Percentiles rank a stretch among this genome's conserved stretches.
Conservation (phyloP, 2,329 filamentous ascomycete genomes). For the Verticillium dahliae region DNA sequence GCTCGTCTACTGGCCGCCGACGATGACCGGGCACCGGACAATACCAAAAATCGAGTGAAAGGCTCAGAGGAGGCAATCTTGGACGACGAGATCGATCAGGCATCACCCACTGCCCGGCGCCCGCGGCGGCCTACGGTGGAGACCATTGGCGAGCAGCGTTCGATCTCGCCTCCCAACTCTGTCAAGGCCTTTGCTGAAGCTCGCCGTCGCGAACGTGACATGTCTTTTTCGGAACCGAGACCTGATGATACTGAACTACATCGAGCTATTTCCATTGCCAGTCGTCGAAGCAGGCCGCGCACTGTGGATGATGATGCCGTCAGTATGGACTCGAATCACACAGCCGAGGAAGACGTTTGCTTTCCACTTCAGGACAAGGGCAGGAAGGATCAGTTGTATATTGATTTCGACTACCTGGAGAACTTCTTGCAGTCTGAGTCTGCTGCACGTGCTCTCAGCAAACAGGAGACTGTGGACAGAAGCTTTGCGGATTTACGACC, state of each 20-base stretch:
- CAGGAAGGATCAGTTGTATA: constrained; percentile 67
- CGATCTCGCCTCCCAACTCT: constrained; percentile 86
- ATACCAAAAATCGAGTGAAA: constrained; percentile 48
- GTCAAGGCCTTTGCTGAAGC: constrained; percentile 95
- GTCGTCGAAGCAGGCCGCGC: constrained; percentile 54
- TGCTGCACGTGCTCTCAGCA: constrained; percentile 41
- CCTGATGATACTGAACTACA: constrained; percentile 51
- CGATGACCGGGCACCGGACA: constrained; percentile 1
- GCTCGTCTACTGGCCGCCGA: constrained; percentile 37
- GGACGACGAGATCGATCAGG: constrained; percentile 60
- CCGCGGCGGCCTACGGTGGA: constrained; percentile 51
- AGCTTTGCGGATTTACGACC: constrained; percentile 58
- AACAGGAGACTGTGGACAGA: constrained; percentile 38
- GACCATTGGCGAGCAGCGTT: constrained; percentile 54
- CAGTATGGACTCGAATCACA: constrained; percentile 58
- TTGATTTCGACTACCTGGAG: constrained; percentile 91
- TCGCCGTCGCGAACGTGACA: constrained; percentile 72
- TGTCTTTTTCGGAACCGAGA: constrained; percentile 45
- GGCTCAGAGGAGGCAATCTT: constrained; percentile 84
- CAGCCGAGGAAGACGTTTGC: constrained; percentile 81
- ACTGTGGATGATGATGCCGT: constrained; percentile 56
- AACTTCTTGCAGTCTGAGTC: constrained; percentile 70
- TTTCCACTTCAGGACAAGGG: constrained; percentile 70
- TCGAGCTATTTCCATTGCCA: constrained; percentile 64
- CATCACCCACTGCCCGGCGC: constrained; percentile 34